A percentile compares a stretch with the other conserved stretches of the same genome.
Evolutionary conservation across 2,329 filamentous ascomycete species (phyloP).

Genomic region (Hypoxylon rubiginosum): DNA sequence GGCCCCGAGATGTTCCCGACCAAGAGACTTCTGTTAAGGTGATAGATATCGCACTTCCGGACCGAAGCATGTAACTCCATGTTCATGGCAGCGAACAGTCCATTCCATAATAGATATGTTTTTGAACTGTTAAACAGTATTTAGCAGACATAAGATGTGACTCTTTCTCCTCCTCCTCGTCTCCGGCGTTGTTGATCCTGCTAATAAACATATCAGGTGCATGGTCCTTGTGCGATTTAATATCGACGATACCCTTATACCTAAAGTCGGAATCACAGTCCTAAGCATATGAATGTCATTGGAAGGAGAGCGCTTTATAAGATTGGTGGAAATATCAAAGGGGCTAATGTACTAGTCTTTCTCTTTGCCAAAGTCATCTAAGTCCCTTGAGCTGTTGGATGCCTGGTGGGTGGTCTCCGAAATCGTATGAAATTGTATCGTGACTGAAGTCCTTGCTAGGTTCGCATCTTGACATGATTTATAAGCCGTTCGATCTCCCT

Average conservation of each 20-base stretch:
- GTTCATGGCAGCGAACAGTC: neutral
- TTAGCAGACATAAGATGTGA: neutral
- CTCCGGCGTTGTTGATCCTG: constrained; percentile 12
- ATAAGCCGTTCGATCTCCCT: constrained; percentile 2
- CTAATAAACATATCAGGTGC: constrained; percentile 22
- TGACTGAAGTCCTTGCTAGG: constrained; percentile 4
- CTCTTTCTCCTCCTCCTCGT: constrained; percentile 4
- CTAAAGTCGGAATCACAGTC: neutral
- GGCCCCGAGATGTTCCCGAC: too few species aligned
- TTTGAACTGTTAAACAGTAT: neutral
- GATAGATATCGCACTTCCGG: neutral
- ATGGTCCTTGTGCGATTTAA: constrained; percentile 17
- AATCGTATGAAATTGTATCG: constrained; percentile 24
- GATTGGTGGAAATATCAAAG: neutral
- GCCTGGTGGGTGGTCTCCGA: constrained; percentile 5
- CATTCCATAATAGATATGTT: neutral
- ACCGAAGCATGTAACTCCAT: neutral
- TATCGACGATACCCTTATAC: constrained; percentile 20
- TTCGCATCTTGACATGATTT: neutral
- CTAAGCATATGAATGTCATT: neutral
- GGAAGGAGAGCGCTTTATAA: too few species aligned
- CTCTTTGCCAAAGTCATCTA: constrained; percentile 10
- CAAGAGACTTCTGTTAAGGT: too few species aligned
- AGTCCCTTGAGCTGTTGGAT: constrained; percentile 4
- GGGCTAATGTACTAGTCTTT: neutral